Percentiles rank a stretch among this genome's conserved stretches.
Conservation (phyloP, 2,329 filamentous ascomycete species). For the Myriosclerotinia scirpicola region DNA sequence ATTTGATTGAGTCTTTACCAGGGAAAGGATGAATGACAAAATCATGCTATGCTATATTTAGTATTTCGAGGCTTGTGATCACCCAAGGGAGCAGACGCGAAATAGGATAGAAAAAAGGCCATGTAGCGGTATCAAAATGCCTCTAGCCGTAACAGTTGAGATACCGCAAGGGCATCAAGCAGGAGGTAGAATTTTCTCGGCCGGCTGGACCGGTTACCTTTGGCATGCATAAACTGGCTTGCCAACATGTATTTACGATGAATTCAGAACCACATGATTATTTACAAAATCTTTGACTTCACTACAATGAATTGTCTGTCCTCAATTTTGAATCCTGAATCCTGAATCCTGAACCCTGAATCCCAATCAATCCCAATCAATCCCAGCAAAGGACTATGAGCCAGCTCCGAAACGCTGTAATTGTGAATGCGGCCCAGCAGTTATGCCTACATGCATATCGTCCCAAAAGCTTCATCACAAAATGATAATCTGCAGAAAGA, state of each 20-base stretch:
- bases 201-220: too few relatives aligned
- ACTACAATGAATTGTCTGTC: too few relatives aligned
- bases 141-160: not conserved
- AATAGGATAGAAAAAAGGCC: not conserved
- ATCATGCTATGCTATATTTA: not conserved
- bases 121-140: not conserved
- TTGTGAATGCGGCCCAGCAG: not conserved
- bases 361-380: not conserved
- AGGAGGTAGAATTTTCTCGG: not conserved
- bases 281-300: not conserved
- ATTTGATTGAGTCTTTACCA: not conserved
- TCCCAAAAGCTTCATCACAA: not conserved
- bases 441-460: not conserved
- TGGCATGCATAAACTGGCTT: too few relatives aligned
- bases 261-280: too few relatives aligned
- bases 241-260: not conserved
- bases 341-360: not conserved
- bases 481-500: not conserved
- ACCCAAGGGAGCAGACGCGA: too few relatives aligned
- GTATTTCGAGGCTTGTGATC: not conserved
- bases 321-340: not conserved
- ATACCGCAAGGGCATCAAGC: not conserved
- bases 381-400: not conserved
- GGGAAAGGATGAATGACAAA: too few relatives aligned
- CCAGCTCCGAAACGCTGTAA: not conserved